Percentiles rank a stretch among this genome's conserved stretches.
Evolutionary conservation across 257 asterid species (phyloP).

Genomic region (Nicotiana attenuata): DNA sequence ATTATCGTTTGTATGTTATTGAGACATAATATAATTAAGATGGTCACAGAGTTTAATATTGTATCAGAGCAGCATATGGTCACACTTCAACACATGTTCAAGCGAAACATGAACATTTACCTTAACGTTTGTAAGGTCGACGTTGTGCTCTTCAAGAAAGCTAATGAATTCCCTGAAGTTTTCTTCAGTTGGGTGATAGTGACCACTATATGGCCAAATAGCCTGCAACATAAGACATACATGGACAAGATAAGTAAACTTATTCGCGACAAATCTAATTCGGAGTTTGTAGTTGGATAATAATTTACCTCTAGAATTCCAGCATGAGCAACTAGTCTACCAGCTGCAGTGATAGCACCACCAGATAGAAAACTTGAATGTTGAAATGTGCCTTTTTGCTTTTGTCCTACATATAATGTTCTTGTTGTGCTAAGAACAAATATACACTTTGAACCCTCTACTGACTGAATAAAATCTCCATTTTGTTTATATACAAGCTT

Average conservation of each 20-base stretch:
- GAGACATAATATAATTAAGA: neutral
- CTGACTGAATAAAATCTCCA: conserved; percentile 48
- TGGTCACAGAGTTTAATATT: too few species aligned
- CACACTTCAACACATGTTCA: too few species aligned
- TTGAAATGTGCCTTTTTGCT: conserved; percentile 74
- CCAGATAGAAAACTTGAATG: conserved; percentile 96
- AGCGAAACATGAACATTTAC: conserved; percentile 22
- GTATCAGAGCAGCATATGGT: too few species aligned
- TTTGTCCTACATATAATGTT: conserved; percentile 67
- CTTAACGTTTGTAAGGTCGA: conserved; percentile 71
- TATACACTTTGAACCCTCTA: conserved; percentile 83
- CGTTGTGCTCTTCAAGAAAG: conserved; percentile 69
- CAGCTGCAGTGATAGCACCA: conserved; percentile 94
- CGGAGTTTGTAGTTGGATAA: neutral
- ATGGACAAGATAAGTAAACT: neutral
- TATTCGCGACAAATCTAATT: neutral
- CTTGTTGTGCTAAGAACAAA: conserved; percentile 88
- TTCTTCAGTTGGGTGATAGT: conserved; percentile 88
- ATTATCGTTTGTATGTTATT: neutral
- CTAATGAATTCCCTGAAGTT: conserved; percentile 68
- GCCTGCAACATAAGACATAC: conserved; percentile 41
- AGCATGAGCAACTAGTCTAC: conserved; percentile 69
- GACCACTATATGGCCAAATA: conserved; percentile 94
- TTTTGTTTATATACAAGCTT: conserved; percentile 63
- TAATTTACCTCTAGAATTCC: conserved; percentile 85